A percentile compares a stretch with the other conserved stretches of the same genome.
Conservation (phyloP, 257 asterid genomes). For the Plantago major region DNA sequence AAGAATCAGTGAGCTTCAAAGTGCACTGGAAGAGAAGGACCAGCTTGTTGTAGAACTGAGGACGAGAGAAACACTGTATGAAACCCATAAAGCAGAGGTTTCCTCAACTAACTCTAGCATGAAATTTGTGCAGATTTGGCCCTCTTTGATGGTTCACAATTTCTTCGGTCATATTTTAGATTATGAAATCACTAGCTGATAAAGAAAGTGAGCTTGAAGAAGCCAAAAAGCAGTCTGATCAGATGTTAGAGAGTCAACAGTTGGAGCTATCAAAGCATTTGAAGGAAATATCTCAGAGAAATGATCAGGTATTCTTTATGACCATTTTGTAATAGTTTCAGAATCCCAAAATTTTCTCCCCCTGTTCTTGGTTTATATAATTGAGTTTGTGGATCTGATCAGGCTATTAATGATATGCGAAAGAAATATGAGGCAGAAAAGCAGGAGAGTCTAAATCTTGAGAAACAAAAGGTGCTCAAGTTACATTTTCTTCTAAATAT, state of each 20-base stretch:
- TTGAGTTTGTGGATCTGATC: conserved; percentile 30
- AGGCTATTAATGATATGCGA: conserved; percentile 90
- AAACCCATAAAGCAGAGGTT: conserved; percentile 77
- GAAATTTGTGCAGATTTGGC: conserved; percentile 9
- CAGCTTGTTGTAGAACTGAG: conserved; percentile 53
- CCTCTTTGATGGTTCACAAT: conserved; percentile 19
- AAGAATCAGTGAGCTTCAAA: conserved; percentile 50
- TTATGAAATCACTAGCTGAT: conserved; percentile 52
- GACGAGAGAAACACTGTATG: conserved; percentile 53
- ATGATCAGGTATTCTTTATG: conserved; percentile 66
- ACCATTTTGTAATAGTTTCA: conserved; percentile 10
- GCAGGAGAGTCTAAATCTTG: conserved; percentile 63
- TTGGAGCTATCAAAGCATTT: conserved; percentile 84
- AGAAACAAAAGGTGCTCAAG: conserved; percentile 74
- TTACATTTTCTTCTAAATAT: conserved; percentile 16
- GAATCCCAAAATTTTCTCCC: conserved; percentile 13
- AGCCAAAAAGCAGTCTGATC: conserved; percentile 79
- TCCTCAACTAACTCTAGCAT: conserved; percentile 19
- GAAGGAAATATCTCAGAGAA: conserved; percentile 92
- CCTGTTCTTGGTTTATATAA: conserved; percentile 19
- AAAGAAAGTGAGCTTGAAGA: conserved; percentile 75
- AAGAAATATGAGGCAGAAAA: conserved; percentile 85
- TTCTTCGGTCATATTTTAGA: conserved; percentile 40
- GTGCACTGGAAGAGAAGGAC: conserved; percentile 57
- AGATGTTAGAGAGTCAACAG: conserved; percentile 86